phyloP scores from a whole-genome alignment of 1,284 basidiomycete species.

The Irpex rosettiformis region DNA sequence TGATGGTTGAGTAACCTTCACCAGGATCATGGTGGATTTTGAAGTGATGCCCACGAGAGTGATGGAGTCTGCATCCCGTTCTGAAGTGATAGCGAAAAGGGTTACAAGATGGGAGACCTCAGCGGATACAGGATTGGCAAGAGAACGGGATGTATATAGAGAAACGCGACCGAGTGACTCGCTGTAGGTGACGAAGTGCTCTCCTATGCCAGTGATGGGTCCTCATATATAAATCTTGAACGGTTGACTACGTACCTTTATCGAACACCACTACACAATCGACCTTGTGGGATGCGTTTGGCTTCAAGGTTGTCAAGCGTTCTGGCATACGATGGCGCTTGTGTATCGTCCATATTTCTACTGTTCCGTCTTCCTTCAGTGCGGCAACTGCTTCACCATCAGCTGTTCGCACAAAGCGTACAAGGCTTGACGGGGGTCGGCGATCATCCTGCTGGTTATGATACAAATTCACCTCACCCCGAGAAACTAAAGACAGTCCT shows the following conservation, averaged over 20 bases:
- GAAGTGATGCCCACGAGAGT: slow-evolving; percentile 26
- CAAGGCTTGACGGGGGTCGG: slow-evolving; percentile 36
- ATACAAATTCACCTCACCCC: neutral
- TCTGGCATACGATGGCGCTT: neutral
- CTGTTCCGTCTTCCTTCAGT: slow-evolving; percentile 47
- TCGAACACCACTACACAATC: slow-evolving; percentile 68
- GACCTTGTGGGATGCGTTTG: slow-evolving; percentile 28
- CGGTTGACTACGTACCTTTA: slow-evolving; percentile 39
- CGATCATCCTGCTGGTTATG: slow-evolving; percentile 17
- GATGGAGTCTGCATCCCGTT: slow-evolving; percentile 12
- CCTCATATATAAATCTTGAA: neutral
- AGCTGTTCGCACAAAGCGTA: slow-evolving; percentile 67
- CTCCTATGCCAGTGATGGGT: slow-evolving; percentile 19
- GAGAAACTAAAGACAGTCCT: slow-evolving; percentile 37
- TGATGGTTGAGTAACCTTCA: slow-evolving; percentile 14
- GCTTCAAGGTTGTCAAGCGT: neutral
- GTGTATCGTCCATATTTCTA: slow-evolving; percentile 60
- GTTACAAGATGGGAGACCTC: slow-evolving; percentile 48
- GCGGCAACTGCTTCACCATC: slow-evolving; percentile 72
- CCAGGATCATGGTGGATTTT: slow-evolving; percentile 18
- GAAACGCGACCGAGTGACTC: slow-evolving; percentile 18
- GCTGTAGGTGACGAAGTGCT: slow-evolving; percentile 47
- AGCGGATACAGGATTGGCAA: slow-evolving; percentile 29
- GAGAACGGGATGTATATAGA: neutral
- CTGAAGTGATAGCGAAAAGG: slow-evolving; percentile 59